Base-by-base conservation (phyloP, 257 asterid species). In the Henckelia pumila region DNA sequence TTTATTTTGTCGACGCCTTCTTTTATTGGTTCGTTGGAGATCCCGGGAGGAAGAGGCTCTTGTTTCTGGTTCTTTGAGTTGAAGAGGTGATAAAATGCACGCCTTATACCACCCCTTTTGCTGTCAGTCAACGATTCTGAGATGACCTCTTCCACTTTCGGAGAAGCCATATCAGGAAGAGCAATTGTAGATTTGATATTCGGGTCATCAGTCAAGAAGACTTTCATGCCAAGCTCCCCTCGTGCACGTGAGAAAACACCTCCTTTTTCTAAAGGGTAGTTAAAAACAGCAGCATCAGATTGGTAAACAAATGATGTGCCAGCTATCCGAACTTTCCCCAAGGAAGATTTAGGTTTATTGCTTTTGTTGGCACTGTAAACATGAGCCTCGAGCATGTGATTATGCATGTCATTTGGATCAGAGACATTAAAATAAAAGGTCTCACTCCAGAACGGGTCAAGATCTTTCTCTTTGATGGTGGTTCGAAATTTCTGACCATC, bases 181-280 rank as follows among this genome's bases (percentile, higher is more conserved):
- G 87, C 82, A 33, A 50, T 69, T 0, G 96, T 85, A 44, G 91
- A 56, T 68, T 76, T 74, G 24, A 85, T 68, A 25, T 79, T 71
- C 30, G 94, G 84, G 72, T 92, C 94, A 75, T 86, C 86, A 0
- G 92, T 89, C 35, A 78, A 28, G 60, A 76, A 92, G 20, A 92
- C 95, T 84, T 85, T 92, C 66, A 92, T 55, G 61, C 89, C 88
- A 33, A 89, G 90, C 71, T 89, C 97, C 9, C 97, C 97, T 64
- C 80, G 81, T 13, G 93, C 83, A 50, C 89, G 88, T 0, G 97
- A 85, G 67, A 89, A 80, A 32, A 89, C 17, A 74, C 84, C 75
- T 25, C 78, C 95, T 71, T 78, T 89, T 37, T 89, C 97, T 56
- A 92, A 72, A 20, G 97, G 98, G 59, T 92, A 92, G 77, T 88